Conservation (phyloP, 2,329 filamentous ascomycete genomes). For the Parascedosporium putredinis region DNA sequence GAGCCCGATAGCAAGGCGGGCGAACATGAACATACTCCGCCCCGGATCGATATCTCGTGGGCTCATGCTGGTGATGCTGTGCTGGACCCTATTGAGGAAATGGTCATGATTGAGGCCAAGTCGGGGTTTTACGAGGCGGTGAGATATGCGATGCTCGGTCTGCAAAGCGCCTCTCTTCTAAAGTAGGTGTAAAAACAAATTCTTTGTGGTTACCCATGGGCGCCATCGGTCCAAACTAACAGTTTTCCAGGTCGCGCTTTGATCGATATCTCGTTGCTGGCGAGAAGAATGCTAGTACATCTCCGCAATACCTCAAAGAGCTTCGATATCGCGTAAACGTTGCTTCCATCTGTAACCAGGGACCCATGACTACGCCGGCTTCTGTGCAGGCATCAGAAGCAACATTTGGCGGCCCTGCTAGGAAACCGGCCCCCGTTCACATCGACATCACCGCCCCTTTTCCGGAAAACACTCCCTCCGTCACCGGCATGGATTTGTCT, state of each 20-base stretch:
- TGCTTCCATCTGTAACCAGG: too few species aligned
- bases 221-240: too few species aligned
- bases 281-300: slow-evolving; percentile 21
- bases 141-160: slow-evolving; percentile 35
- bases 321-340: too few species aligned
- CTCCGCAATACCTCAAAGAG: slow-evolving; percentile 20
- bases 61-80: slow-evolving; percentile 44
- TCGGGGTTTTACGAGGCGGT: slow-evolving; percentile 67
- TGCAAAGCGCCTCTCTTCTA: too few species aligned
- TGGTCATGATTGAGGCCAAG: slow-evolving; percentile 70
- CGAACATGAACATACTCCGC: slow-evolving; percentile 31
- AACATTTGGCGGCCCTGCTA: too few species aligned
- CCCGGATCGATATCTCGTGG: slow-evolving; percentile 69
- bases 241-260: slow-evolving; percentile 42
- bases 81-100: slow-evolving; percentile 59
- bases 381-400: too few species aligned
- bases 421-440: background rate
- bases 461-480: slow-evolving; percentile 10
- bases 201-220: too few species aligned
- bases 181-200: too few species aligned
- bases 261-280: slow-evolving; percentile 49
- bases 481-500: slow-evolving; percentile 50
- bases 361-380: too few species aligned
- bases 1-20: slow-evolving; percentile 33
- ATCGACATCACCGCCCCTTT: slow-evolving; percentile 3